These are phyloP conservation scores for Penicillium simplicissimum DNA, from an alignment of 495 filamentous ascomycete genomes.

Conservation along the genomic window DNA sequence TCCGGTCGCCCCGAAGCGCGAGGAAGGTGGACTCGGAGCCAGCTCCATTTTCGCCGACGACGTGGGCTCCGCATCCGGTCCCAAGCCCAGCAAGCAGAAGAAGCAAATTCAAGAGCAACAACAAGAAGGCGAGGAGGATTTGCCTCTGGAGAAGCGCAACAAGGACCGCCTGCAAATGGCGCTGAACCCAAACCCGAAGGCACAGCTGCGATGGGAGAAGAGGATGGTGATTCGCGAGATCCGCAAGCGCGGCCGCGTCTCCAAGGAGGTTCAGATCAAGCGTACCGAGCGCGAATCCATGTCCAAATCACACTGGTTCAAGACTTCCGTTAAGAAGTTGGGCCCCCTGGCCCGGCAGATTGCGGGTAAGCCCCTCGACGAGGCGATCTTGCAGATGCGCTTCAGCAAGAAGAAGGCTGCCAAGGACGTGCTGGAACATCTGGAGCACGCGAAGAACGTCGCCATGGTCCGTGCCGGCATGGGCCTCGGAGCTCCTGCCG, in stretches of 20 bases:
- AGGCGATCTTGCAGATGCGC: slow-evolving; percentile 92
- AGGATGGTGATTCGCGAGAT: slow-evolving; percentile 78
- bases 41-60: slow-evolving; percentile 50
- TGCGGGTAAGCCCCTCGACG: slow-evolving; percentile 83
- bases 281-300: slow-evolving; percentile 71
- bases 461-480: slow-evolving; percentile 80
- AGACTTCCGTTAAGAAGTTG: slow-evolving; percentile 88
- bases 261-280: slow-evolving; percentile 60
- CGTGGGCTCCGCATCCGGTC: slow-evolving; percentile 29
- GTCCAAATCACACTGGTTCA: slow-evolving; percentile 64
- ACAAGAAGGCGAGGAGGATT: slow-evolving; percentile 2
- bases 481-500: slow-evolving; percentile 57
- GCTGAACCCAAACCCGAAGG: slow-evolving; percentile 68
- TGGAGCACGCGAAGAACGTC: slow-evolving; percentile 73
- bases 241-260: slow-evolving; percentile 64
- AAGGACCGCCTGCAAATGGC: slow-evolving; percentile 52
- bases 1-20: slow-evolving; percentile 32
- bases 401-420: slow-evolving; percentile 94
- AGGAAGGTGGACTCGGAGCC: slow-evolving; percentile 38
- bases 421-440: slow-evolving; percentile 71
- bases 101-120: slow-evolving; percentile 18
- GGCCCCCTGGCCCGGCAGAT: slow-evolving; percentile 82
- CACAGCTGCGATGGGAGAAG: slow-evolving; percentile 70
- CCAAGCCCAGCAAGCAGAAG: slow-evolving; percentile 29
- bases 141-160: slow-evolving; percentile 41